Conservation (phyloP, 192 early-diverging fungal genomes). For the Umbelopsis sp. region DNA sequence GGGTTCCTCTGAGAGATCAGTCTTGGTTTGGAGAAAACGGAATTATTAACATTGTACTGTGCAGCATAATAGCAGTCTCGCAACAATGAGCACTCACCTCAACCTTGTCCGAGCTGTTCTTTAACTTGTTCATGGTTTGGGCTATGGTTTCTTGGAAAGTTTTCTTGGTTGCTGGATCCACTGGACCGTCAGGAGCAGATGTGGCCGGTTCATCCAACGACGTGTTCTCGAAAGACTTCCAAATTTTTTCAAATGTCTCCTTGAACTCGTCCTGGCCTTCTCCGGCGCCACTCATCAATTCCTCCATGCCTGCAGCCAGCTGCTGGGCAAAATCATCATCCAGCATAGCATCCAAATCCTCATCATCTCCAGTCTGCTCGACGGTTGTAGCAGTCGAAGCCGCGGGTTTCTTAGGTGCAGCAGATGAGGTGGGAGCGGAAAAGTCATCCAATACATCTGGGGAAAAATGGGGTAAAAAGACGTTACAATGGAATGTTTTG, state of each 20-base stretch:
- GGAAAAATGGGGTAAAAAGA: neutral
- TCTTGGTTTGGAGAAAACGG: slow-evolving; percentile 30
- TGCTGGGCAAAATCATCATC: slow-evolving; percentile 78
- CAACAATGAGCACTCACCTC: slow-evolving; percentile 61
- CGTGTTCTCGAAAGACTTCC: slow-evolving; percentile 44
- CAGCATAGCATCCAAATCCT: slow-evolving; percentile 33
- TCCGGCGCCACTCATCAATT: slow-evolving; percentile 65
- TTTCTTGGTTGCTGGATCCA: slow-evolving; percentile 23
- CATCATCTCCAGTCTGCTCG: slow-evolving; percentile 18
- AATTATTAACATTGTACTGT: neutral
- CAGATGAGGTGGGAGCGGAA: slow-evolving; percentile 34
- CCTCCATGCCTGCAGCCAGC: slow-evolving; percentile 82
- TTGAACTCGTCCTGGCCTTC: slow-evolving; percentile 50
- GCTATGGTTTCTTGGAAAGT: slow-evolving; percentile 90
- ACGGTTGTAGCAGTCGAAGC: slow-evolving; percentile 33
- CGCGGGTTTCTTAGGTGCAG: slow-evolving; percentile 46
- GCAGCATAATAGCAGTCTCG: neutral
- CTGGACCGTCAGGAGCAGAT: neutral
- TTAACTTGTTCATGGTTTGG: slow-evolving; percentile 88
- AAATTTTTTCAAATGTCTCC: slow-evolving; percentile 58
- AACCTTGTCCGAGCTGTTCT: slow-evolving; percentile 81
- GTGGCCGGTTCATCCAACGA: neutral
- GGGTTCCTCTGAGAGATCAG: slow-evolving; percentile 53
- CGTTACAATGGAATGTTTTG: neutral
- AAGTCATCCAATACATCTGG: slow-evolving; percentile 82